phyloP scores from a whole-genome alignment of 2,329 filamentous ascomycete genomes.

The Paecilomyces dactylethromorphus region DNA sequence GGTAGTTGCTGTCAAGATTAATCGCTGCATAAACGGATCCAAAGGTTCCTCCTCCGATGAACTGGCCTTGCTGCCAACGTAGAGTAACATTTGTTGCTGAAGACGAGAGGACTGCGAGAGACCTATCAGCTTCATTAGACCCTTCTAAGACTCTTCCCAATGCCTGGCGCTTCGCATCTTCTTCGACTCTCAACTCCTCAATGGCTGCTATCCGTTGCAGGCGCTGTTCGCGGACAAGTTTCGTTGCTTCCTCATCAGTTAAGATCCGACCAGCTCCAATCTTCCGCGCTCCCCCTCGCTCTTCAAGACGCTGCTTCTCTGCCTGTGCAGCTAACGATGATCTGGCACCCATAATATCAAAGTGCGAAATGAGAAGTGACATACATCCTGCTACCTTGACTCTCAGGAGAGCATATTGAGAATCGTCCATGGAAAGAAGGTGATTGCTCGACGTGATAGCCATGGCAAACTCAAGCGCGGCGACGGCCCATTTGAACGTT shows the following conservation, averaged over 20 bases:
- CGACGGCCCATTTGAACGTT: constrained; percentile 95
- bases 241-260: constrained; percentile 80
- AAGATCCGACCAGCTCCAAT: constrained; percentile 67
- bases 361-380: constrained; percentile 94
- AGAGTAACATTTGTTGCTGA: constrained; percentile 92
- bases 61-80: constrained; percentile 98
- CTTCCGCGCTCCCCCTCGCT: constrained; percentile 67
- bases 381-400: constrained; percentile 94
- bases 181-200: constrained; percentile 70
- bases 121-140: constrained; percentile 91
- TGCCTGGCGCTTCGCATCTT: constrained; percentile 77
- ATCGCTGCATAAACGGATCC: constrained; percentile 96
- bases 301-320: constrained; percentile 82
- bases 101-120: constrained; percentile 85
- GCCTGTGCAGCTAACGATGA: constrained; percentile 90
- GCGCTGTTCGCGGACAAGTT: constrained; percentile 68
- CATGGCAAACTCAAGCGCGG: constrained; percentile 94
- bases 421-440: constrained; percentile 81
- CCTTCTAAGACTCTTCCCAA: constrained; percentile 88
- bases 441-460: constrained; percentile 91
- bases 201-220: constrained; percentile 66
- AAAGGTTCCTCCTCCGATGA: constrained; percentile 93
- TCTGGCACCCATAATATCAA: constrained; percentile 96
- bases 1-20: constrained; percentile 88
- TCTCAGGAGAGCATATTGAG: constrained; percentile 76